Evolutionary conservation across 2,329 filamentous ascomycete genomes (phyloP).

Genomic region (Penicillium sclerotiorum): DNA sequence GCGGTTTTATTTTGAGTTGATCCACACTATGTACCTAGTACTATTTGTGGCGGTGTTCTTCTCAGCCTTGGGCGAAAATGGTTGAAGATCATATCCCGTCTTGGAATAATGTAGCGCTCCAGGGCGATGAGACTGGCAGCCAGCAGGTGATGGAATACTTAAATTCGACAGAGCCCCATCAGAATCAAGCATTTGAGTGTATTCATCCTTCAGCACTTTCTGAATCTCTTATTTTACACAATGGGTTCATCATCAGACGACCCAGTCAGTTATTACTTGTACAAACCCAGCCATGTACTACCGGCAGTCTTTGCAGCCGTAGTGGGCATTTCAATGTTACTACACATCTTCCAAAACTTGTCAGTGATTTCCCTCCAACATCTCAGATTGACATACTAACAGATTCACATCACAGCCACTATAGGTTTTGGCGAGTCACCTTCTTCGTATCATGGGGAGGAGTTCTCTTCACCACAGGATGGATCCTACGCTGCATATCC

Average conservation of each 20-base stretch:
- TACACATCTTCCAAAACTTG: constrained; percentile 40
- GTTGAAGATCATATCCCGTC: too few species aligned
- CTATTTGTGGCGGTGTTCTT: too few species aligned
- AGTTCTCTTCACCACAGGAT: constrained; percentile 39
- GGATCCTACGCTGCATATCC: constrained; percentile 37
- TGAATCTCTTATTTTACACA: neutral
- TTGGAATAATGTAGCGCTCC: too few species aligned
- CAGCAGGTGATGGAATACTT: constrained; percentile 9
- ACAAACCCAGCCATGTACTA: constrained; percentile 36
- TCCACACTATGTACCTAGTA: too few species aligned
- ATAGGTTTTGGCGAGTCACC: constrained; percentile 38
- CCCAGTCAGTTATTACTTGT: constrained; percentile 26
- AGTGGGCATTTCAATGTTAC: constrained; percentile 32
- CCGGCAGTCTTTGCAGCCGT: constrained; percentile 37
- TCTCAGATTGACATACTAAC: too few species aligned
- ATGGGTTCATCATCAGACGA: constrained; percentile 14
- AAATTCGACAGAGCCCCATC: neutral
- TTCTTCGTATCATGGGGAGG: constrained; percentile 42
- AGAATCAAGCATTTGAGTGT: neutral
- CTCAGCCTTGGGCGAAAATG: too few species aligned
- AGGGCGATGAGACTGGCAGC: too few species aligned
- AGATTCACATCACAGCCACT: constrained; percentile 20
- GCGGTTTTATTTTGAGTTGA: too few species aligned
- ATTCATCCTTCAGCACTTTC: neutral
- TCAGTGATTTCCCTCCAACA: too few species aligned